phyloP scores from a whole-genome alignment of 2,329 filamentous ascomycete species.

The Alternaria sp. region DNA sequence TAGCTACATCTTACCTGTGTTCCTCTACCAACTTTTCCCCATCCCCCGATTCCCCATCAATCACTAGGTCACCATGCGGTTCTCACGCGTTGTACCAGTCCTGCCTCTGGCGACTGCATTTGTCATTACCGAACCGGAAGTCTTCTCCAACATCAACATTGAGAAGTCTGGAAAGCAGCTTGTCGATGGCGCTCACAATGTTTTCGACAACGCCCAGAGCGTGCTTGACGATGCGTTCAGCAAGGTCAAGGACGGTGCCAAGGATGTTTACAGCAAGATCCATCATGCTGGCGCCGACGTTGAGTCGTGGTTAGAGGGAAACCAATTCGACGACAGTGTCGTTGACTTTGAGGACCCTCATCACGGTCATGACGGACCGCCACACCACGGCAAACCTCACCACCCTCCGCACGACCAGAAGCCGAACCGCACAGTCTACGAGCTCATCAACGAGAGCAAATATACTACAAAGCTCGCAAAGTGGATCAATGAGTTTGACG shows the following conservation, averaged over 20 bases:
- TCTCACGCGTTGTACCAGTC: slow-evolving; percentile 56
- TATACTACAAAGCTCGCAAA: slow-evolving; percentile 78
- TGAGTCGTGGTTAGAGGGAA: slow-evolving; percentile 55
- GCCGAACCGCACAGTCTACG: slow-evolving; percentile 76
- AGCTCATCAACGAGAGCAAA: slow-evolving; percentile 77
- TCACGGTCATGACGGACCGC: slow-evolving; percentile 35
- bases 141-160: slow-evolving; percentile 49
- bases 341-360: slow-evolving; percentile 43
- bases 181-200: slow-evolving; percentile 26
- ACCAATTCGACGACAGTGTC: slow-evolving; percentile 42
- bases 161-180: slow-evolving; percentile 31
- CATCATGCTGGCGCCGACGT: slow-evolving; percentile 54
- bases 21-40: slow-evolving; percentile 8
- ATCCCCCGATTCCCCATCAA: slow-evolving; percentile 8
- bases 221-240: slow-evolving; percentile 54
- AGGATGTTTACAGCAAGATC: slow-evolving; percentile 49
- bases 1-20: slow-evolving; percentile 13
- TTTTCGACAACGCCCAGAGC: slow-evolving; percentile 43
- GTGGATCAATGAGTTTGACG: slow-evolving; percentile 74
- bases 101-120: slow-evolving; percentile 59
- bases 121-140: slow-evolving; percentile 59
- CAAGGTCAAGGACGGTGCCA: slow-evolving; percentile 46
- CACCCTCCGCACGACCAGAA: slow-evolving; percentile 49
- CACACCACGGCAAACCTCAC: slow-evolving; percentile 46
- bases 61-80: slow-evolving; percentile 53